Percentiles rank a stretch among this genome's conserved stretches.
Conservation (phyloP, 2,329 filamentous ascomycete genomes). For the Hypoxylon sp. region DNA sequence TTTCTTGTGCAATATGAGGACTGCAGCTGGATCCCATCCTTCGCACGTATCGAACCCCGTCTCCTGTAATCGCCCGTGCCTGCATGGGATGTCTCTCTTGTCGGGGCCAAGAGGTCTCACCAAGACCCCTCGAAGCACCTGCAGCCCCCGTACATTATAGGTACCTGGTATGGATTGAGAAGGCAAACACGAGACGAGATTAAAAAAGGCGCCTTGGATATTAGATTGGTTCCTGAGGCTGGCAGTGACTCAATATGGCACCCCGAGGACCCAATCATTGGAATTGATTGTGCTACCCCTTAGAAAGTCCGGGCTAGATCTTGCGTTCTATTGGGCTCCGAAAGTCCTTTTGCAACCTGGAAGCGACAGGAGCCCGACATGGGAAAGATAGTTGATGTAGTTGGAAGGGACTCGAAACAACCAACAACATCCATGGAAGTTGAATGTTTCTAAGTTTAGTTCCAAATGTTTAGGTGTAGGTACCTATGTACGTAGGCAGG, state of each 20-base stretch:
- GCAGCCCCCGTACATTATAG: slow-evolving; percentile 7
- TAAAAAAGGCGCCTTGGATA: slow-evolving; percentile 8
- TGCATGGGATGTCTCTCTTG: slow-evolving; percentile 34
- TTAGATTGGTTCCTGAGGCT: slow-evolving; percentile 28
- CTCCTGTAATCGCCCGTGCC: slow-evolving; percentile 44
- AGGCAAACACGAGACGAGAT: slow-evolving; percentile 39
- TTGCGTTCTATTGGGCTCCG: slow-evolving; percentile 32
- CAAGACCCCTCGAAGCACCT: slow-evolving; percentile 6
- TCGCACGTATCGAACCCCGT: slow-evolving; percentile 43
- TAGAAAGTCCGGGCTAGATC: slow-evolving; percentile 26
- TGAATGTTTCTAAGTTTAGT: slow-evolving; percentile 44
- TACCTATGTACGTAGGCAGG: slow-evolving; percentile 9
- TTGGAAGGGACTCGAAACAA: slow-evolving; percentile 19
- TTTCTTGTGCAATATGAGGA: slow-evolving; percentile 33
- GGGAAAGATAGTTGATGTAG: slow-evolving; percentile 11
- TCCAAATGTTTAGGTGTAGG: background rate
- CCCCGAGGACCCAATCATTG: slow-evolving; percentile 22
- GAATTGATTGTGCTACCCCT: slow-evolving; percentile 19
- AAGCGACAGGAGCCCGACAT: slow-evolving; percentile 21
- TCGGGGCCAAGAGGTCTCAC: slow-evolving; percentile 24
- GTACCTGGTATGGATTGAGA: slow-evolving; percentile 24
- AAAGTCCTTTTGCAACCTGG: slow-evolving; percentile 11
- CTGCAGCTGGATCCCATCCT: slow-evolving; percentile 39
- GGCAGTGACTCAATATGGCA: slow-evolving; percentile 14
- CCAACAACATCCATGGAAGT: no score